phyloP scores from a whole-genome alignment of 1,284 basidiomycete genomes.

The Marasmius fiardii region DNA sequence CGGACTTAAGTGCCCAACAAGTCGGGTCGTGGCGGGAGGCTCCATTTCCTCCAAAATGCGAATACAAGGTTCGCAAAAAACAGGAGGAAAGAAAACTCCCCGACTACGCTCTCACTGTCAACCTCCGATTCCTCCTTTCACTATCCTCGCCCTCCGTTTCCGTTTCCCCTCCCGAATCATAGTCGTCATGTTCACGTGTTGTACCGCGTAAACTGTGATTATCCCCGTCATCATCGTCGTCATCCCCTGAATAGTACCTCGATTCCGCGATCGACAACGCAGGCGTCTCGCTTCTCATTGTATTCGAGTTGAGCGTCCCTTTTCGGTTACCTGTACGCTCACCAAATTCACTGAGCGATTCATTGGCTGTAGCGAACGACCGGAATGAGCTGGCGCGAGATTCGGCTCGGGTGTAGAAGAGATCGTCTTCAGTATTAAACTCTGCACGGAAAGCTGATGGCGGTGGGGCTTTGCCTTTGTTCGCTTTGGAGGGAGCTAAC shows the following conservation, averaged over 20 bases:
- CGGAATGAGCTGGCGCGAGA: conserved; percentile 31
- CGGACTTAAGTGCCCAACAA: too few species aligned
- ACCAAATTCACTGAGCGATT: conserved; percentile 21
- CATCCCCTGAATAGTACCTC: conserved; percentile 9
- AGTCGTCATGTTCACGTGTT: not conserved
- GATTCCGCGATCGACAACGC: conserved; percentile 9
- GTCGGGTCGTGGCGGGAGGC: too few species aligned
- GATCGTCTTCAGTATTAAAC: conserved; percentile 14
- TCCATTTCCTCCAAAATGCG: too few species aligned
- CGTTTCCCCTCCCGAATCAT: conserved; percentile 9
- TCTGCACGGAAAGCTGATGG: conserved; percentile 21
- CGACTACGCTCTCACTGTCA: not conserved
- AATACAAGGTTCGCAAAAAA: not conserved
- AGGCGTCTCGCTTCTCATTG: not conserved
- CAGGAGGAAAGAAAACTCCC: not conserved
- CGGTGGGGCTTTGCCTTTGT: conserved; percentile 5
- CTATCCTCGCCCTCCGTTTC: conserved; percentile 5
- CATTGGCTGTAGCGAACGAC: conserved; percentile 33
- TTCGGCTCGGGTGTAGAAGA: conserved; percentile 19
- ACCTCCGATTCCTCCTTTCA: not conserved
- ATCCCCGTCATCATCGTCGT: not conserved
- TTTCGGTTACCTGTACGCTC: not conserved
- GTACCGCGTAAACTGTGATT: not conserved
- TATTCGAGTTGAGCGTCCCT: not conserved
- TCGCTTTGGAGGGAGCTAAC: not conserved